phyloP scores from a whole-genome alignment of 345 rosid genomes.

The Pugionium dolabratum region DNA sequence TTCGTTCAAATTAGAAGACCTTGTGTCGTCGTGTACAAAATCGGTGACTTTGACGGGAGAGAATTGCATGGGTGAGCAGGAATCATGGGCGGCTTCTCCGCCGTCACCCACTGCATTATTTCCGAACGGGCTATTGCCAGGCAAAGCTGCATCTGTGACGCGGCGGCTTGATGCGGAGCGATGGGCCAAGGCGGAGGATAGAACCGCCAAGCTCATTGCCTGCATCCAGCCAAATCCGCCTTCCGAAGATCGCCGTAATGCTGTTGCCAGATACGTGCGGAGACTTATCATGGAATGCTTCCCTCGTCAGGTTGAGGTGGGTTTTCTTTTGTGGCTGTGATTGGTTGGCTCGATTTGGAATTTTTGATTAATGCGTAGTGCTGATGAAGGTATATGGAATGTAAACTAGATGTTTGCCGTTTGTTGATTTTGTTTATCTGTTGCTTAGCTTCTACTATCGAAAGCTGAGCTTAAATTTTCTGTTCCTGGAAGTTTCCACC shows the following conservation, averaged over 20 bases:
- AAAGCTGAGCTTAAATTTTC: slow-evolving; percentile 5
- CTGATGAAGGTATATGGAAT: slow-evolving; percentile 1
- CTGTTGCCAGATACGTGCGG: slow-evolving; percentile 77
- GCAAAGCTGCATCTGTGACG: slow-evolving; percentile 67
- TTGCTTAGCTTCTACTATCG: neutral
- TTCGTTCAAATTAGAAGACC: slow-evolving; percentile 19
- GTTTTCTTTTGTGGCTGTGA: neutral
- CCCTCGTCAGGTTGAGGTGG: slow-evolving; percentile 60
- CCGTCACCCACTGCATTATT: slow-evolving; percentile 63
- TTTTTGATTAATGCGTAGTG: neutral
- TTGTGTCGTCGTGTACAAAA: slow-evolving; percentile 18
- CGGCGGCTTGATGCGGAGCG: slow-evolving; percentile 58
- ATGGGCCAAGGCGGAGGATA: slow-evolving; percentile 88
- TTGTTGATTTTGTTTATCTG: slow-evolving; percentile 1
- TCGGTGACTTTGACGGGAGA: slow-evolving; percentile 24
- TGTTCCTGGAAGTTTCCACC: neutral
- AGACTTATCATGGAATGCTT: slow-evolving; percentile 78
- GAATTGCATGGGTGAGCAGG: slow-evolving; percentile 88
- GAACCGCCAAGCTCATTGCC: slow-evolving; percentile 75
- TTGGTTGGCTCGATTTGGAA: neutral
- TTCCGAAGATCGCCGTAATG: slow-evolving; percentile 80
- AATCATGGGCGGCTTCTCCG: slow-evolving; percentile 65
- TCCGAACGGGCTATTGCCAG: slow-evolving; percentile 80
- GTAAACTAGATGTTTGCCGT: neutral
- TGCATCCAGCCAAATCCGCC: slow-evolving; percentile 84